Percentiles rank a stretch among this genome's conserved stretches.
Conservation (phyloP, 148 eudicot species). For the Silene uniflora region DNA sequence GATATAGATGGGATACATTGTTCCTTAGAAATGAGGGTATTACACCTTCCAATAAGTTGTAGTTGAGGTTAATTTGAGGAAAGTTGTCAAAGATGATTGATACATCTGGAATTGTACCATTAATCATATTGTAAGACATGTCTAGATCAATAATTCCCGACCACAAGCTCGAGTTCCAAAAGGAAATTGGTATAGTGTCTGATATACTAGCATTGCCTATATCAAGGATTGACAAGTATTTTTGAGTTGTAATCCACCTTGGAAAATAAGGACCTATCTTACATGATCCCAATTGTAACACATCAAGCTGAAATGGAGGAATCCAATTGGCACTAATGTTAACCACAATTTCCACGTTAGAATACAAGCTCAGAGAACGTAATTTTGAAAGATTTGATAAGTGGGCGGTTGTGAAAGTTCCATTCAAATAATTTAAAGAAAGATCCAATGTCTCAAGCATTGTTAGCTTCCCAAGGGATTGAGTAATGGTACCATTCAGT, state of each 20-base stretch:
- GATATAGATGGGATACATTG: no score
- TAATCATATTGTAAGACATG: constrained; percentile 13
- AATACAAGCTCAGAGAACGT: constrained; percentile 10
- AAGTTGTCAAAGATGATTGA: no score
- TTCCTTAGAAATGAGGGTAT: no score
- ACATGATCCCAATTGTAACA: not conserved
- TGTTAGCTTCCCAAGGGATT: constrained; percentile 18
- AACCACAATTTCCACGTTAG: constrained; percentile 16
- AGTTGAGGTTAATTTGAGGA: no score
- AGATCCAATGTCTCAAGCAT: constrained; percentile 21
- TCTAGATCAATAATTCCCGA: not conserved
- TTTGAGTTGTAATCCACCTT: constrained; percentile 22
- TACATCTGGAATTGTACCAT: no score
- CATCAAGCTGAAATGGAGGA: constrained; percentile 13
- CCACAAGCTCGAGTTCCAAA: not conserved
- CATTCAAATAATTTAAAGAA: constrained; percentile 26
- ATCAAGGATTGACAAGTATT: not conserved
- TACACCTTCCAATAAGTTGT: no score
- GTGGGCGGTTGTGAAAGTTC: constrained; percentile 16
- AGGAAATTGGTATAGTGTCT: constrained; percentile 8
- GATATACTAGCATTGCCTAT: constrained; percentile 13
- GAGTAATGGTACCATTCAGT: constrained; percentile 24
- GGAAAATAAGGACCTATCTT: constrained; percentile 27
- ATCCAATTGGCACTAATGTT: constrained; percentile 21
- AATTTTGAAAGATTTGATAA: constrained; percentile 27